A percentile compares a stretch with the other conserved stretches of the same genome.
Evolutionary conservation across 1,139 yeast species (phyloP).

Genomic region (Casaregolazyma suthepensis): DNA sequence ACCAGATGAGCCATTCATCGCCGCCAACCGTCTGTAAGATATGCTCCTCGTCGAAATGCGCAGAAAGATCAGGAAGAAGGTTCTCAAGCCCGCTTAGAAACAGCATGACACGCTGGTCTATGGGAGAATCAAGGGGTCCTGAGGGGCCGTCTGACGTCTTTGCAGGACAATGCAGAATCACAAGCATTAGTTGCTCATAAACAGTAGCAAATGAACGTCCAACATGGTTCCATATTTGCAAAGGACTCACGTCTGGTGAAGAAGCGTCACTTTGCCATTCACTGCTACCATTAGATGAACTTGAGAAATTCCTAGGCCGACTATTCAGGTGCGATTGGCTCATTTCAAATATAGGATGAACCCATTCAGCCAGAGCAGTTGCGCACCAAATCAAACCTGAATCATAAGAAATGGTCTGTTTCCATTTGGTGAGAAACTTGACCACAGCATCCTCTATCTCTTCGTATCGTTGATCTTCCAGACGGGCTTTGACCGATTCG

Average conservation of each 20-base stretch:
- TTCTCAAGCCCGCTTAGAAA: slow-evolving; percentile 63
- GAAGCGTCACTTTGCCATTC: slow-evolving; percentile 1
- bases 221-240: slow-evolving; percentile 16
- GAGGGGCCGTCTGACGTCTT: slow-evolving; percentile 22
- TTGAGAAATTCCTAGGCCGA: neutral
- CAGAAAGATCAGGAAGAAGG: slow-evolving; percentile 68
- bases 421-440: slow-evolving; percentile 72
- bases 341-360: slow-evolving; percentile 48
- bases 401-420: slow-evolving; percentile 68
- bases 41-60: slow-evolving; percentile 76
- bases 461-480: slow-evolving; percentile 33
- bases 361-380: slow-evolving; percentile 82
- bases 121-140: slow-evolving; percentile 36
- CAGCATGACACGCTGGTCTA: slow-evolving; percentile 58
- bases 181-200: slow-evolving; percentile 70
- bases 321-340: slow-evolving; percentile 6
- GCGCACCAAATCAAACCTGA: slow-evolving; percentile 85
- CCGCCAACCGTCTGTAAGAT: slow-evolving; percentile 54
- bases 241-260: slow-evolving; percentile 15
- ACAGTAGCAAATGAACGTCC: slow-evolving; percentile 29
- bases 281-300: slow-evolving; percentile 1
- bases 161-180: slow-evolving; percentile 64
- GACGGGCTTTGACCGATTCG: slow-evolving; percentile 1
- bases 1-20: slow-evolving; percentile 91
- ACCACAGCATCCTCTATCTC: slow-evolving; percentile 55